Conservation (phyloP, 148 eudicot genomes). For the Vaccinium vitisidaea region DNA sequence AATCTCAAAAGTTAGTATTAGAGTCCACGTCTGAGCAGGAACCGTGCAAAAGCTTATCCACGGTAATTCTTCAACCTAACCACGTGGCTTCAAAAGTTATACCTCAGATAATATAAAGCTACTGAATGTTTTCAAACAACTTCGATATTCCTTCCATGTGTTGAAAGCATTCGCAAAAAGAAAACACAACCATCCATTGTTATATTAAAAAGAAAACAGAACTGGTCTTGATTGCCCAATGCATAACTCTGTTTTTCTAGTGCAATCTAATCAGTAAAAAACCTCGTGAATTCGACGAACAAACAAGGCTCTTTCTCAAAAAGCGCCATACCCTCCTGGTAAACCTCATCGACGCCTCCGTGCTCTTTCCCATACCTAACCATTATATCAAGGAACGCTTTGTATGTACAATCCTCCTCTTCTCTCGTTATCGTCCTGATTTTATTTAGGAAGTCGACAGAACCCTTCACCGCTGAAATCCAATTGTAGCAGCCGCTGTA, state of each 20-base stretch:
- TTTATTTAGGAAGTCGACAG: background rate
- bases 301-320: background rate
- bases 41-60: background rate
- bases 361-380: background rate
- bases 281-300: background rate
- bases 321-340: background rate
- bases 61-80: background rate
- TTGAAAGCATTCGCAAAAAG: background rate
- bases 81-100: background rate
- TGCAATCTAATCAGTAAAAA: background rate
- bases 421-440: background rate
- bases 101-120: no score
- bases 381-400: background rate
- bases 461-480: background rate
- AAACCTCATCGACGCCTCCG: background rate
- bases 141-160: no score
- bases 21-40: background rate
- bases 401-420: background rate
- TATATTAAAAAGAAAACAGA: background rate
- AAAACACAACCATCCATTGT: background rate
- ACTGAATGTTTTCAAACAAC: no score
- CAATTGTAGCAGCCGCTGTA: background rate
- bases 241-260: background rate
- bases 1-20: background rate
- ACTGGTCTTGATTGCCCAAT: background rate